Base-by-base conservation (phyloP, 192 early-diverging fungal genomes). In the Podila epigama region DNA sequence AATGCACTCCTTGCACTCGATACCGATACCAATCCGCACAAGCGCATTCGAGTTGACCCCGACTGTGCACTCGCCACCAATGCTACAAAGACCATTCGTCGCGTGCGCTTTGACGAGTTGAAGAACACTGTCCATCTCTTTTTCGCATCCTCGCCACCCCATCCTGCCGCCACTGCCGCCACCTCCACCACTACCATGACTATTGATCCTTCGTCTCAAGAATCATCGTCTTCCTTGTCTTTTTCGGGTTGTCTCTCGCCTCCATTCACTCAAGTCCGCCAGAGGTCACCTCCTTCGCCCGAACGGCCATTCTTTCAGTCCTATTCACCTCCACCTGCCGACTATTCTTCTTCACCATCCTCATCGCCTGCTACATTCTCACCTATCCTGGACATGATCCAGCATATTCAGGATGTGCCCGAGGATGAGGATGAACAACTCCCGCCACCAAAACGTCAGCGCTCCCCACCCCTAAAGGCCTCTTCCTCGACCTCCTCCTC, bases 91-190 rank as follows among this genome's bases (percentile, higher is more conserved):
- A 29, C 32, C 2, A 18, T 18, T 12, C 62, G 61, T 42, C 39
- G 40, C 11, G 72, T 75, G 20, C 72, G 72, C 11, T 75, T 75
- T 52, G 65, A 75, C 54, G 53, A 62, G 42, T 35, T 59, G 40
- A 57, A 29, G 37, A 75, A 75, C 39, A 34, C 16, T n/a, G 29
- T 61, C 13, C 44, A 63, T 36, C 34, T 40, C 34, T 53, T 62
- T 29, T 25, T 51, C 35, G 27, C n/a, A 61, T 51, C 51, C 52
- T 58, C 51, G 35, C 58, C 48, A 60, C 48, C 53, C 60, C 53
- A 20, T 53, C 60, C 29, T 33, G 51, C 31, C 42, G 44, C 55
- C 56, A 50, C 31, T 31, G 36, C 31, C 32, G 16, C 29, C 33
- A 0, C 35, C 20, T 53, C 50, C 37, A 16, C 25, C n/a, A 6